Percentiles rank a stretch among this genome's conserved stretches.
These are phyloP conservation scores for Colletotrichum siamense DNA, from an alignment of 2,329 filamentous ascomycete species.

Conservation along the genomic window DNA sequence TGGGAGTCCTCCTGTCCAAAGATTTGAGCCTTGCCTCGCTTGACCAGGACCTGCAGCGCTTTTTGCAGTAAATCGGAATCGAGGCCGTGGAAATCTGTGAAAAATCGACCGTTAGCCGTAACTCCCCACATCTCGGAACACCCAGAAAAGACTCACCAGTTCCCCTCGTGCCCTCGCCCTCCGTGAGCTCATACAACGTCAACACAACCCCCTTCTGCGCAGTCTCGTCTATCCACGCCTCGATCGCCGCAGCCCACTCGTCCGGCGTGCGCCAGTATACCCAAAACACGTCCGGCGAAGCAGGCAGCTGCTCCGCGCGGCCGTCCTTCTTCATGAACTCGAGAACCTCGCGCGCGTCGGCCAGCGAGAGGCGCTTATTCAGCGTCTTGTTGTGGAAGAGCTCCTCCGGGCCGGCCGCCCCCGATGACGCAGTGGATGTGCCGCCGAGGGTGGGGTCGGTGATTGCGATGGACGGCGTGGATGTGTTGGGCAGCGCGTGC, in stretches of 20 bases:
- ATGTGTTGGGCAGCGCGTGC: slow-evolving; percentile 37
- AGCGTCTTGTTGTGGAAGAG: slow-evolving; percentile 66
- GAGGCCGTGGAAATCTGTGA: slow-evolving; percentile 85
- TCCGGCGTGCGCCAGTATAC: slow-evolving; percentile 87
- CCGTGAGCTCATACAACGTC: slow-evolving; percentile 88
- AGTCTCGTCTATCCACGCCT: slow-evolving; percentile 84
- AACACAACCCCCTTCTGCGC: slow-evolving; percentile 88
- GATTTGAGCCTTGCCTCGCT: slow-evolving; percentile 89
- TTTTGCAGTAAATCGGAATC: slow-evolving; percentile 82
- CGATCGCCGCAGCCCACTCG: slow-evolving; percentile 85
- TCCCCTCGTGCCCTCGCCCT: slow-evolving; percentile 80
- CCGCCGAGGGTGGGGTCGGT: slow-evolving; percentile 41
- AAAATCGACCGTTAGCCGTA: slow-evolving; percentile 15
- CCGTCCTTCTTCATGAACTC: slow-evolving; percentile 65
- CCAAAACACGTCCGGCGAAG: slow-evolving; percentile 63
- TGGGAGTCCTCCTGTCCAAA: slow-evolving; percentile 89
- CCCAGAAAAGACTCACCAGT: slow-evolving; percentile 55
- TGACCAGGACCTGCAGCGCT: slow-evolving; percentile 81
- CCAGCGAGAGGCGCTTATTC: slow-evolving; percentile 52
- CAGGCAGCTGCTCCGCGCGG: slow-evolving; percentile 68
- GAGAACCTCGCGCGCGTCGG: slow-evolving; percentile 63
- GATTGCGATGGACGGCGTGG: slow-evolving; percentile 30
- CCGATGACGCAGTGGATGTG: slow-evolving; percentile 46
- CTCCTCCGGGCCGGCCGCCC: slow-evolving; percentile 40
- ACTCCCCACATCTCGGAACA: too few relatives aligned